phyloP scores from a whole-genome alignment of 2,329 filamentous ascomycete genomes.

The Apiospora marii region DNA sequence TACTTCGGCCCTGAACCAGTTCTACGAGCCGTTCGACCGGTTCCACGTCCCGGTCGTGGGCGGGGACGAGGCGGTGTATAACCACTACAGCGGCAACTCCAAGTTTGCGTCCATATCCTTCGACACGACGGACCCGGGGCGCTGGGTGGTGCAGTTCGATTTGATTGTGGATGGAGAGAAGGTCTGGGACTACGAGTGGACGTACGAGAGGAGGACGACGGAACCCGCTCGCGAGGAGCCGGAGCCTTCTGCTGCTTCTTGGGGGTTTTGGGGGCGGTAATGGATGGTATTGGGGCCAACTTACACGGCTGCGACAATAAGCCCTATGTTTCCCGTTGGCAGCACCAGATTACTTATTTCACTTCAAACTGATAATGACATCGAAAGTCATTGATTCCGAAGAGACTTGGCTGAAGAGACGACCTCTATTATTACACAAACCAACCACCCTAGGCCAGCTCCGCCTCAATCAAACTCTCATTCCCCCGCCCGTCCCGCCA shows the following conservation, averaged over 20 bases:
- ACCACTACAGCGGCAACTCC: slow-evolving; percentile 63
- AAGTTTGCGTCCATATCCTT: slow-evolving; percentile 72
- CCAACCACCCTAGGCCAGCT: neutral
- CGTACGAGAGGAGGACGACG: neutral
- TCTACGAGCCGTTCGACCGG: slow-evolving; percentile 67
- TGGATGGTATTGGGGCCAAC: neutral
- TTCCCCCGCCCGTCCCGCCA: neutral
- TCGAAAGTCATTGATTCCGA: too few species aligned
- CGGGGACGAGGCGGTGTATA: slow-evolving; percentile 55
- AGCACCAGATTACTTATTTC: too few species aligned
- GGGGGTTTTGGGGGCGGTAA: neutral
- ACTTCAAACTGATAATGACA: too few species aligned
- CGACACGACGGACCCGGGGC: slow-evolving; percentile 40
- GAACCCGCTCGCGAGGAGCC: neutral
- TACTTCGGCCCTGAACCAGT: slow-evolving; percentile 72
- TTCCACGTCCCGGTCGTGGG: slow-evolving; percentile 68
- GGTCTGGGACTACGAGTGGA: slow-evolving; percentile 22
- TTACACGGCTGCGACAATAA: too few species aligned
- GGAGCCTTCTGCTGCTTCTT: neutral
- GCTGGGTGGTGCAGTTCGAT: neutral
- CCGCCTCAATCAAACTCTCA: slow-evolving; percentile 19
- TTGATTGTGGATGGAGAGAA: slow-evolving; percentile 14
- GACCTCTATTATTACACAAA: too few species aligned
- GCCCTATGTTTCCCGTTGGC: too few species aligned
- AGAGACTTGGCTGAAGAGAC: too few species aligned